Conservation (phyloP, 208 protist genomes). For the Wallacemonas sp. region DNA sequence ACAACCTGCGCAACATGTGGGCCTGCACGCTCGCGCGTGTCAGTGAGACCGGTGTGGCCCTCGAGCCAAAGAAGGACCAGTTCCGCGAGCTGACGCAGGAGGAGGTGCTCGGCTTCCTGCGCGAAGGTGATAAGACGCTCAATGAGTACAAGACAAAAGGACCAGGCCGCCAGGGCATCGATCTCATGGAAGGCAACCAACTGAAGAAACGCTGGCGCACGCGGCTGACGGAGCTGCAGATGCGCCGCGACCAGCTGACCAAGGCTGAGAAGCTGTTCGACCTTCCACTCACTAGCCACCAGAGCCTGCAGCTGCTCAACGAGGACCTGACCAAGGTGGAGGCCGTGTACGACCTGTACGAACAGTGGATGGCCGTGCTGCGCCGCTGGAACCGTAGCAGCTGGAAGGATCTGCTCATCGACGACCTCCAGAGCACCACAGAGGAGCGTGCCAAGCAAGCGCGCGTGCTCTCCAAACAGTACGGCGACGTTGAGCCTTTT, state of each 20-base stretch:
- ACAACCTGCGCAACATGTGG: constrained; percentile 83
- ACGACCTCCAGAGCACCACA: constrained; percentile 93
- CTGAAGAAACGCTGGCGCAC: constrained; percentile 88
- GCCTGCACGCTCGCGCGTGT: constrained; percentile 79
- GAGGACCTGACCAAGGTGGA: constrained; percentile 86
- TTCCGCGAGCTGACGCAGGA: constrained; percentile 93
- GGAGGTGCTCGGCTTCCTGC: constrained; percentile 85
- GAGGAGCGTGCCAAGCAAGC: constrained; percentile 90
- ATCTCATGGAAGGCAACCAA: constrained; percentile 91
- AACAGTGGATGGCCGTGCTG: constrained; percentile 88
- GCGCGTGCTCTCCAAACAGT: constrained; percentile 81
- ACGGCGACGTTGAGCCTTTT: constrained; percentile 89
- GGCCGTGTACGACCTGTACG: constrained; percentile 94
- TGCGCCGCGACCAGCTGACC: constrained; percentile 89
- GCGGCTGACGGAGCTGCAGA: constrained; percentile 65
- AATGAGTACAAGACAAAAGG: constrained; percentile 82
- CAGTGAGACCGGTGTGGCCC: constrained; percentile 63
- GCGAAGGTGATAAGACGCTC: constrained; percentile 45
- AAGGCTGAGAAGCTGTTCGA: constrained; percentile 97
- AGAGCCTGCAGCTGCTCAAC: constrained; percentile 91
- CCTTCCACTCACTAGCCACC: constrained; percentile 93
- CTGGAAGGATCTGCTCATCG: constrained; percentile 96
- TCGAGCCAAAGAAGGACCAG: constrained; percentile 91
- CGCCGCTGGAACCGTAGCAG: constrained; percentile 95
- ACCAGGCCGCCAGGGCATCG: constrained; percentile 75